Base-by-base conservation (phyloP, 768 basidiomycete species). In the Termitomyces eurrhizus region DNA sequence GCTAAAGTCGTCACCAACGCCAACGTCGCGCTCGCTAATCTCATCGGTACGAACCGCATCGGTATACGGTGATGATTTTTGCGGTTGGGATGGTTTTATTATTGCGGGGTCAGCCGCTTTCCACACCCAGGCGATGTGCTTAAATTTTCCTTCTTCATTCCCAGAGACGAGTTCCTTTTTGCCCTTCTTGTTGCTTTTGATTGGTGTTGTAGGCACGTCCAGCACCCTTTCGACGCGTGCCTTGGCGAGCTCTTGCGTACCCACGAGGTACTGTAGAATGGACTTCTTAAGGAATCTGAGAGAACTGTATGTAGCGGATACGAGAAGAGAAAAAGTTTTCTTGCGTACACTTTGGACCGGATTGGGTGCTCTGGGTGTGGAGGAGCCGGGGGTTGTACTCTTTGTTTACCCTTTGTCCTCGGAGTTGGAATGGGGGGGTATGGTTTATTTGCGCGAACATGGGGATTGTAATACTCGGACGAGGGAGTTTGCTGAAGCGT, bases 281-380 rank as follows among this genome's bases (percentile, higher is more conserved):
- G 74, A 69, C 21, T 65, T 74, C 69, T 87, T 88, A 44, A 89
- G 70, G 65, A 83, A 87, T 32, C 86, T 87, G 29, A 24, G 16
- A 33, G 26, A 37, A n/a, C 16, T 37, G 56, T 35, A 12, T 39
- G 24, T 48, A 16, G 35, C 24, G 14, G 21, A 9, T 13, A 37
- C 2, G 12, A 36, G n/a, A 44, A 21, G 16, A 45, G 18, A 9
- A 50, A 46, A 39, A 18, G 13, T 13, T 12, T 21, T 18, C 8
- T 14, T 18, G 24, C 21, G 50, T 58, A 83, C 87, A 67, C 74
- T 57, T 85, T 73, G 14, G 88, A 89, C 21, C 82, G 78, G 52
- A 89, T 70, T 7, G 78, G 76, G 62, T 86, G 80, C 9, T 77
- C 74, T 0, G 77, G 69, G 54, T 76, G 68, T 4, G 80, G 77